Evolutionary conservation across 148 eudicot genomes (phyloP), one percentile per base, ranked within the genome.

Genomic region (Fagopyrum esculentum): DNA sequence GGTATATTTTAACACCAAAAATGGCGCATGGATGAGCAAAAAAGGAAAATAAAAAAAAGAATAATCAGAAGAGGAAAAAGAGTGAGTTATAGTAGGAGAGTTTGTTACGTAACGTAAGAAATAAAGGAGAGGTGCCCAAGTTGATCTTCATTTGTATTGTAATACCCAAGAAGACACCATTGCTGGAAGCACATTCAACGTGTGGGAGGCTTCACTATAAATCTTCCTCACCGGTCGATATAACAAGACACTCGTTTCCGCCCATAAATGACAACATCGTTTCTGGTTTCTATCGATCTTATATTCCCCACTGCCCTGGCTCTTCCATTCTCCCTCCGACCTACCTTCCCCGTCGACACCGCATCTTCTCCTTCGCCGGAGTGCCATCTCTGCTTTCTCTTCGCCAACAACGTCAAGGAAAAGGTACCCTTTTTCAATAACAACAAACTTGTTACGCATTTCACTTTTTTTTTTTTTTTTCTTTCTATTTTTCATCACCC

Each of bases 101-200:
- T 66, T 66, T 35, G 71, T 66, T 66, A 66, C 71, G 46, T 66
- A 46, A 13, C 46, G 71, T 66, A 66, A 66, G 46, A 66, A 66
- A 66, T 35, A 35, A 35, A 2, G 11, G 17, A 6, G 71, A 66
- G 71, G 71, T 66, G 46, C 69, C 30, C 29, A 19, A 57, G 16
- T 26, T 61, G 40, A 1, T 35, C 40, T 61, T 43, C 69, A 9
- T 10, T 61, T 61, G 43, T 29, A 35, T 61, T 10, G 30, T 22
- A 61, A n/a, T 40, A 26, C 26, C 22, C 40, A 60, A 22, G 12
- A 63, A 6, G 8, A 60, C 40, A 26, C 11, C 55, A 51, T 16
- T 51, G 55, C 3, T 16, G 13, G 4, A 12, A 10, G 15, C 55
- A 11, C 55, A 51, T 51, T 16, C 55, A 51, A 51, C 13, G 13